A percentile compares a stretch with the other conserved stretches of the same genome.
phyloP scores from a whole-genome alignment of 192 early-diverging fungal genomes.

The Lobosporangium transversale region DNA sequence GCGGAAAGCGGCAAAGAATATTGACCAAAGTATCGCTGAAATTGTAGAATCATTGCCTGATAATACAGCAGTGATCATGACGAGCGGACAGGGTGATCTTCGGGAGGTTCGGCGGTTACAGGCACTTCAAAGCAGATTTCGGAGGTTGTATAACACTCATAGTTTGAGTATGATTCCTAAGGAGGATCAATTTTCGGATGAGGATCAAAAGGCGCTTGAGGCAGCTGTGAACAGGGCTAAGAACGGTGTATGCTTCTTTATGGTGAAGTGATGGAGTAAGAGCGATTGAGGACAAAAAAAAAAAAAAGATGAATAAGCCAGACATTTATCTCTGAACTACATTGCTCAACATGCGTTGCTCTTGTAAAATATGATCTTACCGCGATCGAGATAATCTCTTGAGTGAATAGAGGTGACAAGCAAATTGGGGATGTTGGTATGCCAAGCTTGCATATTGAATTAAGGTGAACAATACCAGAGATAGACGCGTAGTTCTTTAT shows the following conservation, averaged over 20 bases:
- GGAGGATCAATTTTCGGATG: constrained; percentile 36
- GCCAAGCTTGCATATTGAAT: too few relatives aligned
- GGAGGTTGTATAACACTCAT: constrained; percentile 35
- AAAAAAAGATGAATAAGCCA: too few relatives aligned
- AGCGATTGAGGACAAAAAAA: too few relatives aligned
- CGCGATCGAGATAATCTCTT: too few relatives aligned
- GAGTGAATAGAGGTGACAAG: too few relatives aligned
- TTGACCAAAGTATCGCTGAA: constrained; percentile 49
- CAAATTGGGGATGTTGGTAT: too few relatives aligned
- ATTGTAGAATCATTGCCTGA: constrained; percentile 52
- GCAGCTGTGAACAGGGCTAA: constrained; percentile 31
- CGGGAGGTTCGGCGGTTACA: constrained; percentile 30
- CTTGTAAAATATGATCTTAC: too few relatives aligned
- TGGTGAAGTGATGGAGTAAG: constrained; percentile 36
- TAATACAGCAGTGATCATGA: constrained; percentile 52
- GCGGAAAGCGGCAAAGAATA: constrained; percentile 13
- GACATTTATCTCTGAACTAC: too few relatives aligned
- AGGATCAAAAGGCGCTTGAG: constrained; percentile 27
- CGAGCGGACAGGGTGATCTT: constrained; percentile 53
- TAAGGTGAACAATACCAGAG: too few relatives aligned
- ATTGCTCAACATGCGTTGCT: too few relatives aligned
- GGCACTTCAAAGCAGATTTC: constrained; percentile 24
- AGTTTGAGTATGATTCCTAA: constrained; percentile 25
- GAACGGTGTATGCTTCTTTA: constrained; percentile 49
- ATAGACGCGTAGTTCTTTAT: too few relatives aligned